Conservation (phyloP, 148 eudicot species). For the Amaranthus cruentus region DNA sequence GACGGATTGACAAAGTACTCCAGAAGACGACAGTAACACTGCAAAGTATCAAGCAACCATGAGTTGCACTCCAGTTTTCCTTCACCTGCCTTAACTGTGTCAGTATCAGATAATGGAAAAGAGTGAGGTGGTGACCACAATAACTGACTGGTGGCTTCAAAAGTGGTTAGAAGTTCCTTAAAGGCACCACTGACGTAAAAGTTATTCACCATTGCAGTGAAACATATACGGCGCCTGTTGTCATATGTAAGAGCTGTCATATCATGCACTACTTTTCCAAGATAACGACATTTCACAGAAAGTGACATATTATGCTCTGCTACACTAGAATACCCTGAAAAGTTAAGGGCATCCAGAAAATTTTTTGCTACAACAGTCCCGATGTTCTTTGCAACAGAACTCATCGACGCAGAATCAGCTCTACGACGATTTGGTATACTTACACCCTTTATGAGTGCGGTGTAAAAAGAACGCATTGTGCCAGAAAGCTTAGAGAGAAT, state of each 20-base stretch:
- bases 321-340: constrained; percentile 58
- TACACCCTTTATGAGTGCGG: constrained; percentile 81
- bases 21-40: constrained; percentile 73
- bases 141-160: constrained; percentile 95
- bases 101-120: constrained; percentile 39
- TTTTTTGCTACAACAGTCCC: constrained; percentile 78
- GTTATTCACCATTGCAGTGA: constrained; percentile 74
- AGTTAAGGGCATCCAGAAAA: constrained; percentile 74
- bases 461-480: constrained; percentile 68
- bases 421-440: constrained; percentile 88
- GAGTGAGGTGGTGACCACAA: constrained; percentile 71
- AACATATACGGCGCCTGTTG: constrained; percentile 69
- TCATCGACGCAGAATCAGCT: constrained; percentile 70
- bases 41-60: constrained; percentile 83
- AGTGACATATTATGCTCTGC: constrained; percentile 47
- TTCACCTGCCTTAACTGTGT: constrained; percentile 39
- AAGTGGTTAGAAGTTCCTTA: constrained; percentile 87
- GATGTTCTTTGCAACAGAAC: constrained; percentile 79
- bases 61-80: constrained; percentile 55
- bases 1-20: constrained; percentile 90
- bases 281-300: constrained; percentile 84
- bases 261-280: constrained; percentile 92
- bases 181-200: constrained; percentile 91
- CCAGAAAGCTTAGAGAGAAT: constrained; percentile 68
- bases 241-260: constrained; percentile 81